Percentiles rank a stretch among this genome's conserved stretches.
Conservation (phyloP, 805 yeast genomes). For the Candida patagonica region DNA sequence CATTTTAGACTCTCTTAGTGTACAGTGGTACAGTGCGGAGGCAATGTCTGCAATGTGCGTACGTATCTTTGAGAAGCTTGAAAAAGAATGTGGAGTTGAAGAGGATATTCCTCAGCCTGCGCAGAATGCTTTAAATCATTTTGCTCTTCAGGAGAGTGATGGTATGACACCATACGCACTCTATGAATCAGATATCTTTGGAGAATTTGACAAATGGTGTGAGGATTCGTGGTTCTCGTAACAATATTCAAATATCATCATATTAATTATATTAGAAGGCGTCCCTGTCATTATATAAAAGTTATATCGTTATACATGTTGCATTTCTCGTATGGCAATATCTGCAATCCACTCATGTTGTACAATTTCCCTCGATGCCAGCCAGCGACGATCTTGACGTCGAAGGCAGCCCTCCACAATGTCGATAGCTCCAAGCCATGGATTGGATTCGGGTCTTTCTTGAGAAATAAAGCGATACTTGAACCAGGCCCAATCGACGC, state of each 20-base stretch:
- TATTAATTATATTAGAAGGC: too few relatives aligned
- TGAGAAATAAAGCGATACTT: slow-evolving; percentile 29
- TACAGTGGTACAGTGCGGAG: slow-evolving; percentile 27
- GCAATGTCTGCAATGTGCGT: slow-evolving; percentile 24
- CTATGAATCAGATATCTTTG: slow-evolving; percentile 17
- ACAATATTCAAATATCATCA: too few relatives aligned
- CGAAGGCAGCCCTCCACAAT: slow-evolving; percentile 44
- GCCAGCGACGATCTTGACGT: slow-evolving; percentile 38
- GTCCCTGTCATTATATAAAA: too few relatives aligned
- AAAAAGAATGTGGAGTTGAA: slow-evolving; percentile 5
- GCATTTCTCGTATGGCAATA: slow-evolving; percentile 4
- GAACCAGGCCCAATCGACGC: slow-evolving; percentile 87
- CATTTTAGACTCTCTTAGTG: slow-evolving; percentile 17
- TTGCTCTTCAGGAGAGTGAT: not conserved
- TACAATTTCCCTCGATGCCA: slow-evolving; percentile 19
- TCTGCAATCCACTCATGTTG: slow-evolving; percentile 15
- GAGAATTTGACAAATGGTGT: slow-evolving; percentile 17
- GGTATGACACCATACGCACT: not conserved
- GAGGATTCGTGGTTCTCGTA: slow-evolving; percentile 20
- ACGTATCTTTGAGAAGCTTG: slow-evolving; percentile 18
- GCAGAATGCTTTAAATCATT: not conserved
- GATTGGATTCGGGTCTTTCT: slow-evolving; percentile 10
- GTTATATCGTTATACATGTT: too few relatives aligned
- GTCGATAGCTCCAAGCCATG: slow-evolving; percentile 39
- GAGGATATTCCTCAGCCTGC: not conserved